A percentile compares a stretch with the other conserved stretches of the same genome.
phyloP scores from a whole-genome alignment of 225 moss, liverwort and hornwort species.

The Physcomitrium patens region DNA sequence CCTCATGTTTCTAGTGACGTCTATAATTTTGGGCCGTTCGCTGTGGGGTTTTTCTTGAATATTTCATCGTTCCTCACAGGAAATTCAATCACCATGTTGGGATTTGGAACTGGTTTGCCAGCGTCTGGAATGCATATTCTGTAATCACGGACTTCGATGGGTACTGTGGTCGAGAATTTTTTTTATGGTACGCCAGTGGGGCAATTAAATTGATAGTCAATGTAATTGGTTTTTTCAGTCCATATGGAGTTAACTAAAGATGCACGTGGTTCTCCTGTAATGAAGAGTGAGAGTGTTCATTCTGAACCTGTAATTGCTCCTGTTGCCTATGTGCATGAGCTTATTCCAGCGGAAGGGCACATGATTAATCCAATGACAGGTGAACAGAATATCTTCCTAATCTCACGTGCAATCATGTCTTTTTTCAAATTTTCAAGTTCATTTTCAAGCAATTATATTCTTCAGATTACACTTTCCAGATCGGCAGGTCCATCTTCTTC shows the following conservation, averaged over 20 bases:
- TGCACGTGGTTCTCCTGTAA: constrained; percentile 36
- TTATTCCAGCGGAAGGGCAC: constrained; percentile 46
- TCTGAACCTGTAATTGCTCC: constrained; percentile 25
- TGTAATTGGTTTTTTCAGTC: constrained; percentile 50
- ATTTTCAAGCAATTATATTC: background rate
- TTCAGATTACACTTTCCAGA: background rate
- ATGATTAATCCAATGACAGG: constrained; percentile 66
- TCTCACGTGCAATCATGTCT: background rate
- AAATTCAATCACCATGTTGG: too few species aligned
- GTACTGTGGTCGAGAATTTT: too few species aligned
- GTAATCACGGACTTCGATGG: background rate
- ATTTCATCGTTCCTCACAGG: background rate
- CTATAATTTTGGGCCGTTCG: background rate
- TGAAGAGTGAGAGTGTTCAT: constrained; percentile 10
- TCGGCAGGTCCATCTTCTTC: background rate
- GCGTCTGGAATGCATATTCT: background rate
- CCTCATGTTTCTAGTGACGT: background rate
- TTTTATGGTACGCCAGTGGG: constrained; percentile 36
- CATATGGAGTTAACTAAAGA: constrained; percentile 34
- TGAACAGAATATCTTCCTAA: background rate
- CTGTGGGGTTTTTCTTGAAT: background rate
- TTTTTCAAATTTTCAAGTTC: background rate
- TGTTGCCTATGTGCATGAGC: constrained; percentile 41
- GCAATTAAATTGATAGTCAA: constrained; percentile 24
- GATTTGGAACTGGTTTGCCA: background rate